Evolutionary conservation across 495 filamentous ascomycete species (phyloP).

Genomic region (Cenococcum geophilum): DNA sequence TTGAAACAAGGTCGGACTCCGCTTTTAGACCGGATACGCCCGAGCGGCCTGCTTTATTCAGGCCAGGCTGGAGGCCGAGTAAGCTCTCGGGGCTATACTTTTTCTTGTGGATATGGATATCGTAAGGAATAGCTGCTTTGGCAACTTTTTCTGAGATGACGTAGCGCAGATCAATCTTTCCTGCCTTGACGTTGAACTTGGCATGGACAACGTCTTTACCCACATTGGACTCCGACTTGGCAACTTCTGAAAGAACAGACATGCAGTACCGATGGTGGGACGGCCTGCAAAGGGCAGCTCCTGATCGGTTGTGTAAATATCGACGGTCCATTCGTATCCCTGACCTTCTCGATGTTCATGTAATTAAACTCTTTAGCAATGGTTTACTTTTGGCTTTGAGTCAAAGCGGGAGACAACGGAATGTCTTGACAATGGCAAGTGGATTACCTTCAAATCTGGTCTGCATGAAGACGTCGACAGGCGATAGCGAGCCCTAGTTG

Average conservation of each 20-base stretch:
- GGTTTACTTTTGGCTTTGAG: slow-evolving; percentile 54
- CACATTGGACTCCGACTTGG: not conserved
- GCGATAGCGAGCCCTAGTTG: not conserved
- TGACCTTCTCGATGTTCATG: slow-evolving; percentile 40
- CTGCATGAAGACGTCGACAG: slow-evolving; percentile 62
- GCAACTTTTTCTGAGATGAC: slow-evolving; percentile 40
- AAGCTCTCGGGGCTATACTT: slow-evolving; percentile 31
- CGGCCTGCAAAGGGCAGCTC: slow-evolving; percentile 77
- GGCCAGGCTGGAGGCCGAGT: slow-evolving; percentile 31
- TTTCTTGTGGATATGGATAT: slow-evolving; percentile 56
- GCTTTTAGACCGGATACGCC: slow-evolving; percentile 36
- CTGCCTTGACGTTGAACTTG: slow-evolving; percentile 52
- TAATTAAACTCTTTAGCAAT: slow-evolving; percentile 79
- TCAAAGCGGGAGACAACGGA: slow-evolving; percentile 37
- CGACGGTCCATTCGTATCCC: slow-evolving; percentile 43
- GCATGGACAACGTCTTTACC: slow-evolving; percentile 16
- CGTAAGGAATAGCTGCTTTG: slow-evolving; percentile 56
- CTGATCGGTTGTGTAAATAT: slow-evolving; percentile 59
- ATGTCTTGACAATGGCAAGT: slow-evolving; percentile 58
- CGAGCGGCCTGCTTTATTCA: slow-evolving; percentile 27
- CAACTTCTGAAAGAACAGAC: slow-evolving; percentile 17
- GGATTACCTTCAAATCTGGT: slow-evolving; percentile 58
- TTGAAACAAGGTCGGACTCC: slow-evolving; percentile 49
- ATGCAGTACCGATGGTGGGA: slow-evolving; percentile 65
- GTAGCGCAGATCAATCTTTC: slow-evolving; percentile 48